Evolutionary conservation across 768 basidiomycete species (phyloP).

Genomic region (Boletus fagicola): DNA sequence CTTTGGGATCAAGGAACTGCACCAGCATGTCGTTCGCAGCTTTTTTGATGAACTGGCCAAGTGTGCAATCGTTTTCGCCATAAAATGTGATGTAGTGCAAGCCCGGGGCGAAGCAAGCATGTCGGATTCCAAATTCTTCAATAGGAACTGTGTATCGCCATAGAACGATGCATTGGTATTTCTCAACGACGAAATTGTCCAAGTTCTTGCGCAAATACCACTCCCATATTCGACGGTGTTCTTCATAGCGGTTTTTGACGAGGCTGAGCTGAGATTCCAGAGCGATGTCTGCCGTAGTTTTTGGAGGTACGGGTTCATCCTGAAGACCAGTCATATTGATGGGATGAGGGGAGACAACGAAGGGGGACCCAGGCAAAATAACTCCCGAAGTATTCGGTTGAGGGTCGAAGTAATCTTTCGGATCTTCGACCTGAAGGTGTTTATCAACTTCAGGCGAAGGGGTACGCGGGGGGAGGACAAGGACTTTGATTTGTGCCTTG

Average conservation of each 20-base stretch:
- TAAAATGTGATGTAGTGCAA: constrained; percentile 83
- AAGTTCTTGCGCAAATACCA: constrained; percentile 89
- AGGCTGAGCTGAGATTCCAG: constrained; percentile 70
- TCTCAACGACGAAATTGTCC: constrained; percentile 87
- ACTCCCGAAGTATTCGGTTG: constrained; percentile 30
- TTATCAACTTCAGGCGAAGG: constrained; percentile 36
- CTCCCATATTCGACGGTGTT: constrained; percentile 89
- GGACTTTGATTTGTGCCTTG: constrained; percentile 64
- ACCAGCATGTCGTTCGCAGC: constrained; percentile 65
- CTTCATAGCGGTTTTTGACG: constrained; percentile 78
- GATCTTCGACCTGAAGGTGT: constrained; percentile 31
- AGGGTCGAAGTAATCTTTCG: constrained; percentile 45
- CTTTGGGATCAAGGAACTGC: constrained; percentile 70
- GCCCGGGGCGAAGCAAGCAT: constrained; percentile 74
- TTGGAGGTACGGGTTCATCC: constrained; percentile 47
- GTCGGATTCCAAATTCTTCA: constrained; percentile 61
- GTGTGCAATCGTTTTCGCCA: constrained; percentile 86
- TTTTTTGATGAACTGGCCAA: constrained; percentile 91
- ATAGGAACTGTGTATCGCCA: constrained; percentile 80
- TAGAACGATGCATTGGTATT: constrained; percentile 86
- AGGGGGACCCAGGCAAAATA: constrained; percentile 29
- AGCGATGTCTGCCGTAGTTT: constrained; percentile 65
- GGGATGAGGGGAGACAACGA: constrained; percentile 34
- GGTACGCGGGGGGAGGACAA: constrained; percentile 39
- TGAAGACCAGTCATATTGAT: constrained; percentile 28